Conservation (phyloP, 352 stramenopile species). For the Sclerospora graminicola region DNA sequence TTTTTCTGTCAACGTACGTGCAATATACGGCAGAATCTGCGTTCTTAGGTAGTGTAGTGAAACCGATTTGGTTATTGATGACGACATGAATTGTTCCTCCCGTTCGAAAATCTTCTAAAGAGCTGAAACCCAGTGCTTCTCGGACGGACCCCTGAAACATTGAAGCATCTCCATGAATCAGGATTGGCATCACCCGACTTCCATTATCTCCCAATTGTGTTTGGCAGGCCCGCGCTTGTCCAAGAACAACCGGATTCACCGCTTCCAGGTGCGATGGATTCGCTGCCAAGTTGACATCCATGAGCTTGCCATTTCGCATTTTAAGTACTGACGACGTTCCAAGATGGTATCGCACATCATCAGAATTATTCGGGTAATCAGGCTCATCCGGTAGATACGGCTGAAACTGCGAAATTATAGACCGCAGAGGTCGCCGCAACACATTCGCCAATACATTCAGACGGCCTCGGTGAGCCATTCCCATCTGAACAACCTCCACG, state of each 20-base stretch:
- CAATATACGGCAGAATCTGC: constrained; percentile 95
- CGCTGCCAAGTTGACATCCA: constrained; percentile 87
- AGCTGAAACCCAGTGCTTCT: constrained; percentile 78
- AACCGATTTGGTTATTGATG: constrained; percentile 98
- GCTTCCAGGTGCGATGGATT: constrained; percentile 99
- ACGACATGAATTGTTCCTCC: constrained; percentile 98
- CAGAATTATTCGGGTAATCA: constrained; percentile 82
- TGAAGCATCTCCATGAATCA: constrained; percentile 97
- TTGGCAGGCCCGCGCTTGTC: constrained; percentile 93
- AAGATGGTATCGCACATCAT: constrained; percentile 84
- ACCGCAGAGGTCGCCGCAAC: constrained; percentile 92
- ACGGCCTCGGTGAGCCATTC: constrained; percentile 96
- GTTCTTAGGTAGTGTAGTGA: constrained; percentile 98
- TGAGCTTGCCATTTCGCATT: constrained; percentile 46
- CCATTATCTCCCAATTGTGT: constrained; percentile 63
- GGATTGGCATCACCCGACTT: constrained; percentile 90
- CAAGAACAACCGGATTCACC: constrained; percentile 95
- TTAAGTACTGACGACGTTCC: constrained; percentile 65
- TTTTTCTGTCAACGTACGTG: constrained; percentile 32
- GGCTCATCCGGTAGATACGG: constrained; percentile 76
- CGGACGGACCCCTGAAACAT: constrained; percentile 77
- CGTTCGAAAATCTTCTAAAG: constrained; percentile 91
- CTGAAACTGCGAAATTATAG: constrained; percentile 89
- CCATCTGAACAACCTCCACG: constrained; percentile 96
- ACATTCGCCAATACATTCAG: constrained; percentile 99